Evolutionary conservation across 768 basidiomycete species (phyloP).

Genomic region (Podaxis rugospora): DNA sequence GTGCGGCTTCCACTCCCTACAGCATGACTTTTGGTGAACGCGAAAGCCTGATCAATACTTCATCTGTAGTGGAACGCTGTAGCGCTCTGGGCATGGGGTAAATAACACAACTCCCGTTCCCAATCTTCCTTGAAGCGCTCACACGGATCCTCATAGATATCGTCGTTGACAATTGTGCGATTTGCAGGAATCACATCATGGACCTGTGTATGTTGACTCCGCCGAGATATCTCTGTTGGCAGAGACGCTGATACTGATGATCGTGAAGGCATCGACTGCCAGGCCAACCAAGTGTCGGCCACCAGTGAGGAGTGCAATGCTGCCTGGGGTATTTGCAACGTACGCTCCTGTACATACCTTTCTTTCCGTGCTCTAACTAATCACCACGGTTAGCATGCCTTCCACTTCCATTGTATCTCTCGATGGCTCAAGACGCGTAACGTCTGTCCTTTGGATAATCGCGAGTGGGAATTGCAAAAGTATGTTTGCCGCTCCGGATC

Average conservation of each 20-base stretch:
- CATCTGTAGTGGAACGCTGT: slow-evolving; percentile 92
- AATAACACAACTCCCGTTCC: slow-evolving; percentile 15
- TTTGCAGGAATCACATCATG: slow-evolving; percentile 99
- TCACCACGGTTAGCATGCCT: slow-evolving; percentile 69
- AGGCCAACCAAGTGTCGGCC: slow-evolving; percentile 97
- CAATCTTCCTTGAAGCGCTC: slow-evolving; percentile 12
- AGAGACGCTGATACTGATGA: slow-evolving; percentile 3
- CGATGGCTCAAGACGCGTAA: slow-evolving; percentile 98
- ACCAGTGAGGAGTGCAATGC: slow-evolving; percentile 97
- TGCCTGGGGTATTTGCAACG: slow-evolving; percentile 99
- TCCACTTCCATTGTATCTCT: slow-evolving; percentile 99
- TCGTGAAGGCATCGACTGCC: slow-evolving; percentile 93
- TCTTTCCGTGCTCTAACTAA: not conserved
- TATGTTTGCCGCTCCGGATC: slow-evolving; percentile 35
- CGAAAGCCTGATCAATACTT: slow-evolving; percentile 9
- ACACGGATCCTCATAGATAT: slow-evolving; percentile 57
- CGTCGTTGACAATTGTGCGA: slow-evolving; percentile 98
- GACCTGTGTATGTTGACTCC: slow-evolving; percentile 76
- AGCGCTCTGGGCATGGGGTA: slow-evolving; percentile 98
- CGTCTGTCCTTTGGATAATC: slow-evolving; percentile 91
- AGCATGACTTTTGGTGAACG: not conserved
- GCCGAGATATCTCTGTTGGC: not conserved
- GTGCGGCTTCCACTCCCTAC: slow-evolving; percentile 33
- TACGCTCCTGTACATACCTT: slow-evolving; percentile 29
- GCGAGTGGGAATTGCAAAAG: slow-evolving; percentile 98